Evolutionary conservation across 176 grass and related monocot species (phyloP).

Genomic region (Oryza longistaminata): DNA sequence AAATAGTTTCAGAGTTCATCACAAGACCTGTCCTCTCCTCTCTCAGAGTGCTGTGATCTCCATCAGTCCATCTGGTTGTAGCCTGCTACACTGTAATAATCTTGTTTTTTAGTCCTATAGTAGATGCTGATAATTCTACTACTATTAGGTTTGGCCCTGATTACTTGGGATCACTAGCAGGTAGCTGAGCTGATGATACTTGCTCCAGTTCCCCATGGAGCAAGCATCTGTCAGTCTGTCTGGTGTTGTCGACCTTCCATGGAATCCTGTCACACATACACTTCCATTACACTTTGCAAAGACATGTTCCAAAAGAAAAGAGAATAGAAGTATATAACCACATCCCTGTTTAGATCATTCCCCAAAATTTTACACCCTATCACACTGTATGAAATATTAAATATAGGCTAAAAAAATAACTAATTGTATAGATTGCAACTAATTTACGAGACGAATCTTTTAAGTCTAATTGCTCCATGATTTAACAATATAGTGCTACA

Average conservation of each 20-base stretch:
- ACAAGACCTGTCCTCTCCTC: background rate
- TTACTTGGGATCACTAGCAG: background rate
- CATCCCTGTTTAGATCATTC: too few species aligned
- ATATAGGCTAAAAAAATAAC: too few species aligned
- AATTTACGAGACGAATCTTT: too few species aligned
- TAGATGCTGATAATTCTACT: background rate
- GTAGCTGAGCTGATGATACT: background rate
- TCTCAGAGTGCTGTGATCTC: background rate
- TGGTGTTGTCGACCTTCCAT: background rate
- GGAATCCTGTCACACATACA: background rate
- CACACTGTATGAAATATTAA: too few species aligned
- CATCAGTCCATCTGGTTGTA: background rate
- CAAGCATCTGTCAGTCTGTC: background rate
- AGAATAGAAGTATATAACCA: background rate
- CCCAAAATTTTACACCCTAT: too few species aligned
- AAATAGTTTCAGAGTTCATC: background rate
- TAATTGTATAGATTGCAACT: fast-evolving
- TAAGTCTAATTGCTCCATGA: too few species aligned
- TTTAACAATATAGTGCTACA: too few species aligned
- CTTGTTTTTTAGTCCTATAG: background rate
- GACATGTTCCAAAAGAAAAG: background rate
- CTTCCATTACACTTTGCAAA: slow-evolving; percentile 1
- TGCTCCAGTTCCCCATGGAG: background rate
- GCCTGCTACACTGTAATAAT: background rate
- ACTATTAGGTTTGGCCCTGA: background rate